Evolutionary conservation across 192 early-diverging fungal genomes (phyloP).

Genomic region (Irineochytrium annulatum): DNA sequence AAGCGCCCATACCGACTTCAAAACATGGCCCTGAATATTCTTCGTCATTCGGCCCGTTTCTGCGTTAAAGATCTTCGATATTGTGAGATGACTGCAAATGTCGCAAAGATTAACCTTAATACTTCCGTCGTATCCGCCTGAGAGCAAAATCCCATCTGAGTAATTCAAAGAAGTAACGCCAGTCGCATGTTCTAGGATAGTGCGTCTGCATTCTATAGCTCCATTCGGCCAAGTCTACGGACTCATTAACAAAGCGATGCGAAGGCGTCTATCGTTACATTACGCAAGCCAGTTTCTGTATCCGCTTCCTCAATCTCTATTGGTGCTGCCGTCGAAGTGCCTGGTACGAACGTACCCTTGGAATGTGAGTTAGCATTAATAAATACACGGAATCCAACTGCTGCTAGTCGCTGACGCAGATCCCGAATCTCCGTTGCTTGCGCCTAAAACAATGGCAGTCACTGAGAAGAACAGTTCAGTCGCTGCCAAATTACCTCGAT

Average conservation of each 20-base stretch:
- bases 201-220: slow-evolving; percentile 51
- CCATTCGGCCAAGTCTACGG: slow-evolving; percentile 43
- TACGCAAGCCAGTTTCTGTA: neutral
- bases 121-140: slow-evolving; percentile 56
- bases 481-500: slow-evolving; percentile 9
- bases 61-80: slow-evolving; percentile 40
- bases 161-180: slow-evolving; percentile 55
- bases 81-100: neutral
- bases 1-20: slow-evolving; percentile 58
- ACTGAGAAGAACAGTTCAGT: neutral
- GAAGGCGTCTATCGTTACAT: neutral
- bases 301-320: neutral
- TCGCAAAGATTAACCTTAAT: slow-evolving; percentile 34
- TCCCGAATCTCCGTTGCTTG: slow-evolving; percentile 8
- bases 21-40: slow-evolving; percentile 41
- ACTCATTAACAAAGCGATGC: slow-evolving; percentile 7
- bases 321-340: neutral
- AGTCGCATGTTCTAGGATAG: slow-evolving; percentile 45
- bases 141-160: slow-evolving; percentile 41
- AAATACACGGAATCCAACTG: slow-evolving; percentile 2
- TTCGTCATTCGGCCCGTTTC: slow-evolving; percentile 43
- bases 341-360: neutral
- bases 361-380: neutral
- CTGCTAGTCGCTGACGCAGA: slow-evolving; percentile 10
- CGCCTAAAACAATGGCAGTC: neutral